These are phyloP conservation scores for Strobilomyces confusus DNA, from an alignment of 768 basidiomycete species.

Conservation along the genomic window DNA sequence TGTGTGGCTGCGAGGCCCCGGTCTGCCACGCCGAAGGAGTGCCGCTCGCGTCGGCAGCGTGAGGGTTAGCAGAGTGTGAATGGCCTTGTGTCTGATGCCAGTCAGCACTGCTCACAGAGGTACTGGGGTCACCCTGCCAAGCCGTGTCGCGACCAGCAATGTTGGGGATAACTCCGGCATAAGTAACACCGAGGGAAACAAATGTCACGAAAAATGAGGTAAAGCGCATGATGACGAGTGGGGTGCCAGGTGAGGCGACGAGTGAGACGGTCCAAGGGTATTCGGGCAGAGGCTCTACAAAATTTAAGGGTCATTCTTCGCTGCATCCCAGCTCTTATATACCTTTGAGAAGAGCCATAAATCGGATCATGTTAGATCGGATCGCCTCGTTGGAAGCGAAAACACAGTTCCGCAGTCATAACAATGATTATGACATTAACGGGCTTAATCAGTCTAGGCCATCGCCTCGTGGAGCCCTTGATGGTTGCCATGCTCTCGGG, in stretches of 20 bases:
- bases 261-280: neutral
- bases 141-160: neutral
- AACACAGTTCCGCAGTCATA: neutral
- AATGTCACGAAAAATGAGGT: slow-evolving; percentile 1
- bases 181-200: slow-evolving; percentile 1
- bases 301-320: neutral
- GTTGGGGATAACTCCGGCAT: slow-evolving; percentile 4
- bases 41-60: neutral
- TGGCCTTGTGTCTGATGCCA: neutral
- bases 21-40: neutral
- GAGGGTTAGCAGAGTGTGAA: neutral
- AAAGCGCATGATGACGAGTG: slow-evolving; percentile 9
- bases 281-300: neutral
- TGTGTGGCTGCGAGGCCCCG: no score
- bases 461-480: neutral
- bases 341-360: neutral
- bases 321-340: slow-evolving; percentile 5
- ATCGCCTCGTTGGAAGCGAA: neutral
- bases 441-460: no score
- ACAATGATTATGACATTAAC: no score
- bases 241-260: neutral
- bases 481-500: no score
- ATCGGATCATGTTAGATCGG: neutral
- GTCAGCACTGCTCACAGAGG: neutral
- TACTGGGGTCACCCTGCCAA: neutral